Evolutionary conservation across 305 asterid species (phyloP).

Genomic region (Ilex paraguariensis): DNA sequence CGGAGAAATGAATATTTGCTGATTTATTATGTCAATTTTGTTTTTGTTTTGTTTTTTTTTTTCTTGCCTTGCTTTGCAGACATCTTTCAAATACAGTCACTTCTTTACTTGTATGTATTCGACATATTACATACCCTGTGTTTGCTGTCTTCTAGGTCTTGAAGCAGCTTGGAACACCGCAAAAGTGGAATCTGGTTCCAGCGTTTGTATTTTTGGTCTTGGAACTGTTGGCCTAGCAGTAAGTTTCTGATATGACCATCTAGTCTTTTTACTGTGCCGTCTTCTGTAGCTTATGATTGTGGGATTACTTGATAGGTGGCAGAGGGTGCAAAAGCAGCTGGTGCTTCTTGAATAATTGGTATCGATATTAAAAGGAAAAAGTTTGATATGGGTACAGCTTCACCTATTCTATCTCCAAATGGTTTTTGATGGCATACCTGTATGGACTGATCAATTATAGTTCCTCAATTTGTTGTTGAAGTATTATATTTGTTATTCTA

Average conservation of each 20-base stretch:
- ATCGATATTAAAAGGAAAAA: conserved; percentile 87
- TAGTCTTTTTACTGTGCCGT: conserved; percentile 12
- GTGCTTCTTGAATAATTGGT: conserved; percentile 95
- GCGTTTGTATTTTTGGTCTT: conserved; percentile 92
- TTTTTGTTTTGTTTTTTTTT: too few relatives aligned
- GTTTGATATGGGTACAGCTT: conserved; percentile 57
- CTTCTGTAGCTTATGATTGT: conserved; percentile 3
- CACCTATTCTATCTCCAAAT: conserved; percentile 1
- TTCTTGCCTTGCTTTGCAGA: too few relatives aligned
- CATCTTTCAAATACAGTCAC: too few relatives aligned
- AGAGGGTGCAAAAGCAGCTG: conserved; percentile 99
- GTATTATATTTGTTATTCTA: too few relatives aligned
- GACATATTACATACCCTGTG: conserved; percentile 3
- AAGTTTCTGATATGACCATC: conserved; percentile 30
- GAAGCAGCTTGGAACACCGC: conserved; percentile 99
- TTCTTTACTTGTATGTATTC: too few relatives aligned
- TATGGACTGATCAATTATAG: too few relatives aligned
- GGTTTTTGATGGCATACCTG: not conserved
- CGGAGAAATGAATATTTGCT: too few relatives aligned
- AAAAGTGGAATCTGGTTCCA: conserved; percentile 93
- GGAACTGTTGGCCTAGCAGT: conserved; percentile 99
- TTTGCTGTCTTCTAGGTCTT: conserved; percentile 56
- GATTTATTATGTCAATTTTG: too few relatives aligned
- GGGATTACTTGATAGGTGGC: conserved; percentile 63
- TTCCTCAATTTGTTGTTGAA: too few relatives aligned